A percentile compares a stretch with the other conserved stretches of the same genome.
phyloP scores from a whole-genome alignment of 208 protist species.

The Leptomonas seymouri region DNA sequence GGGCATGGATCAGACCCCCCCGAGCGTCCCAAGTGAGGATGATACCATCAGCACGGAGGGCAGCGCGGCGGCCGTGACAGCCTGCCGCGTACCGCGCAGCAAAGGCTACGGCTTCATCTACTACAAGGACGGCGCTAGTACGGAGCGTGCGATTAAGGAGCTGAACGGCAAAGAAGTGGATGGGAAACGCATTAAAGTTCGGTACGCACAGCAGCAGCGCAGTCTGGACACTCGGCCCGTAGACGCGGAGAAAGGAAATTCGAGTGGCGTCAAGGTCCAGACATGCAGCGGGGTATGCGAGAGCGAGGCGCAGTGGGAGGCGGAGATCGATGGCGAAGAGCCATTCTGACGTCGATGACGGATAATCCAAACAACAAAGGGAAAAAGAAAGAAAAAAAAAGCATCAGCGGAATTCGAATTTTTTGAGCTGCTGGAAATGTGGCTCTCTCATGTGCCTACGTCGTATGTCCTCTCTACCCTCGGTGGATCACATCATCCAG shows the following conservation, averaged over 20 bases:
- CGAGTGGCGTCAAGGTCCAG: neutral
- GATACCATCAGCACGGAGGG: neutral
- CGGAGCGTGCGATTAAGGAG: constrained; percentile 51
- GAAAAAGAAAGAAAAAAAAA: neutral
- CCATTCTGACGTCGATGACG: constrained; percentile 7
- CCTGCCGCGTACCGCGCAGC: constrained; percentile 34
- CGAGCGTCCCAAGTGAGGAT: neutral
- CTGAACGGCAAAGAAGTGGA: constrained; percentile 57
- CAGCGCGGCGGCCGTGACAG: neutral
- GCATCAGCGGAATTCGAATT: too few species aligned
- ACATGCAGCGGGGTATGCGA: neutral
- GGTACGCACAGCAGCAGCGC: constrained; percentile 67
- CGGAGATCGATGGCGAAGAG: neutral
- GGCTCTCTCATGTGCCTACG: too few species aligned
- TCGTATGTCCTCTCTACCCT: too few species aligned
- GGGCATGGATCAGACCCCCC: constrained; percentile 2
- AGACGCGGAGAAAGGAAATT: neutral
- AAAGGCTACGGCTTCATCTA: constrained; percentile 88
- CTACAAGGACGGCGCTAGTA: constrained; percentile 57
- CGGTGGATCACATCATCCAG: too few species aligned
- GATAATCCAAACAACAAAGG: too few species aligned
- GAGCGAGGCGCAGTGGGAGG: constrained; percentile 1
- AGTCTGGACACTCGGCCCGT: neutral
- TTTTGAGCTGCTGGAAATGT: too few species aligned
- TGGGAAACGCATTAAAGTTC: constrained; percentile 59